Conservation (phyloP, 1,139 yeast species). For the Kodamaea anthophila region DNA sequence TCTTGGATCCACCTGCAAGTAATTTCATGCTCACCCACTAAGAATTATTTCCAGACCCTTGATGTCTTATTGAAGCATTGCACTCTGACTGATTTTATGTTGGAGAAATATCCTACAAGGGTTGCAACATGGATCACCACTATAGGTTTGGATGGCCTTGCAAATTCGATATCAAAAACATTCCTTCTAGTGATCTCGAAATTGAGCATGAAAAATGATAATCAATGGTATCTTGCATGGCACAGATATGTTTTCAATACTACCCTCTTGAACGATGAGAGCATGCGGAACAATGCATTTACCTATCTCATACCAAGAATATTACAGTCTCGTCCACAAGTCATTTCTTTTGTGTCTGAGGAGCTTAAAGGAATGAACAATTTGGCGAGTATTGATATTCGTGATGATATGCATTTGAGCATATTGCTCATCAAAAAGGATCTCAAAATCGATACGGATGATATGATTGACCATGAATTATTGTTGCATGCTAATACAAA, state of each 20-base stretch:
- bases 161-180: conserved; percentile 64
- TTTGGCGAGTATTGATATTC: conserved; percentile 4
- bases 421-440: conserved; percentile 37
- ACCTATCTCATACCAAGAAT: conserved; percentile 59
- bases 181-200: conserved; percentile 38
- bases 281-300: conserved; percentile 43
- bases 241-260: conserved; percentile 25
- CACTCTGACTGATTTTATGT: conserved; percentile 32
- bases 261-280: conserved; percentile 22
- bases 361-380: conserved; percentile 6
- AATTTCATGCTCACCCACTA: conserved; percentile 40
- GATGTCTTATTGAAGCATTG: conserved; percentile 43
- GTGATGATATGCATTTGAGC: conserved; percentile 23
- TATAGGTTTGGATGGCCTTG: conserved; percentile 55
- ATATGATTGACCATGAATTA: conserved; percentile 44
- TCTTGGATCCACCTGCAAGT: conserved; percentile 43
- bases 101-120: conserved; percentile 40
- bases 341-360: conserved; percentile 24
- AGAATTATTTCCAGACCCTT: conserved; percentile 54
- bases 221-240: conserved; percentile 54
- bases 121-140: conserved; percentile 38
- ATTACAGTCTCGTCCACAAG: conserved; percentile 42
- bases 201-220: conserved; percentile 13
- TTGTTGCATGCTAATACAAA: conserved; percentile 39
- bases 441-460: conserved; percentile 55